These are phyloP conservation scores for Schizophyllum amplum DNA, from an alignment of 1,284 basidiomycete genomes.

Conservation along the genomic window DNA sequence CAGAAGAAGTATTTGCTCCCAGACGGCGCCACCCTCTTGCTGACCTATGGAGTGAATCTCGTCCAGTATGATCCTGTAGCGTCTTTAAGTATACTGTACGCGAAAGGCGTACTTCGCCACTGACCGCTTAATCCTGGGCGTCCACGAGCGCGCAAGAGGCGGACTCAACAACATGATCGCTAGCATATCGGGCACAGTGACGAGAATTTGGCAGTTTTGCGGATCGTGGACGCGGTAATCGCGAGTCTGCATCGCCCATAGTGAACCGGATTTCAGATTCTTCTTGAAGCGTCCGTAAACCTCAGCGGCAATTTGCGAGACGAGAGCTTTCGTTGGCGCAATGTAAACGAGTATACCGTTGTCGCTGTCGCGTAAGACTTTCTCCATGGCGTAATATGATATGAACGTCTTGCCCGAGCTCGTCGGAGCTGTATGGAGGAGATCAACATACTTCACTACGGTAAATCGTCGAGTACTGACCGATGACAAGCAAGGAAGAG, in stretches of 20 bases:
- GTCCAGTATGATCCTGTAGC: constrained; percentile 55
- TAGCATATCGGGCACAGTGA: constrained; percentile 65
- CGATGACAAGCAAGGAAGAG: constrained; percentile 57
- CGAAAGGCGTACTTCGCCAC: constrained; percentile 7
- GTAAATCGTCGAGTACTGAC: constrained; percentile 29
- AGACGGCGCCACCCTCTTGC: constrained; percentile 57
- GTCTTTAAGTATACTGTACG: not conserved
- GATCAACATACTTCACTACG: not conserved
- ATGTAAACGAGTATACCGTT: constrained; percentile 66
- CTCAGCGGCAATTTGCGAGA: constrained; percentile 61
- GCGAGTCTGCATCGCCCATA: constrained; percentile 63
- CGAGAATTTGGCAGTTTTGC: constrained; percentile 59
- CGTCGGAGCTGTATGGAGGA: constrained; percentile 41
- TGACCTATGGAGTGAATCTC: constrained; percentile 70
- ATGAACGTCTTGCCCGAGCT: constrained; percentile 73
- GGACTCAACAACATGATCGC: constrained; percentile 63
- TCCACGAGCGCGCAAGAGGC: constrained; percentile 50
- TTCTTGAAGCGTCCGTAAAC: constrained; percentile 64
- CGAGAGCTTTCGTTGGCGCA: constrained; percentile 67
- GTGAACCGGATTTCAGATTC: constrained; percentile 41
- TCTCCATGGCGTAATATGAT: constrained; percentile 70
- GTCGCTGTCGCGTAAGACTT: constrained; percentile 48
- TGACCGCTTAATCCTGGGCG: constrained; percentile 51
- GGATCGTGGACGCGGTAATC: constrained; percentile 59
- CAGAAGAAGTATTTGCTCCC: constrained; percentile 62